These are phyloP conservation scores for Fraxinus cuspidata DNA, from an alignment of 257 asterid species.

Conservation along the genomic window DNA sequence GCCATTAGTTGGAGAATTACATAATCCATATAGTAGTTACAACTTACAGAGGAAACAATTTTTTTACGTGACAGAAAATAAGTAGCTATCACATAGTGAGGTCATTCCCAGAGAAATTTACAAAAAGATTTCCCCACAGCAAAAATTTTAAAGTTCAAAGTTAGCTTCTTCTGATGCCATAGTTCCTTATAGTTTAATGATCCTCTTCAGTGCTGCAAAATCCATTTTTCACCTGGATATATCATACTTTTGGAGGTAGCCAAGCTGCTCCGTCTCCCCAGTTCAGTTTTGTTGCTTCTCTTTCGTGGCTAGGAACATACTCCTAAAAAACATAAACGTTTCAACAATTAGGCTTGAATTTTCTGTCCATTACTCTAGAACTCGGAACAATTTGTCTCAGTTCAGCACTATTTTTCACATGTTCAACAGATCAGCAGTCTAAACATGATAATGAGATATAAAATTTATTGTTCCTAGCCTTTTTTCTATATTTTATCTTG, in stretches of 20 bases:
- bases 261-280: conserved; percentile 60
- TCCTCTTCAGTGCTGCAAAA: conserved; percentile 28
- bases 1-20: conserved; percentile 37
- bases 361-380: background rate
- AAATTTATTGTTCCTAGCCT: no score
- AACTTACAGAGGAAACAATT: conserved; percentile 33
- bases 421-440: no score
- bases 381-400: background rate
- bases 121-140: conserved; percentile 44
- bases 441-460: no score
- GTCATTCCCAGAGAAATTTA: conserved; percentile 49
- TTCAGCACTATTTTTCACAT: no score
- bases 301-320: conserved; percentile 48
- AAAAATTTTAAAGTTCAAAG: conserved; percentile 39
- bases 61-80: conserved; percentile 33
- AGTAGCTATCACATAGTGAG: conserved; percentile 27
- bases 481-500: no score
- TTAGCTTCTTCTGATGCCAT: conserved; percentile 47
- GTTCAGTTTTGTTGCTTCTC: conserved; percentile 44
- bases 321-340: conserved; percentile 26
- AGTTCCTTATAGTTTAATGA: conserved; percentile 28
- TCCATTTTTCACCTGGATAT: conserved; percentile 51
- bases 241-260: conserved; percentile 35
- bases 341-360: background rate
- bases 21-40: conserved; percentile 43